These are phyloP conservation scores for Ensete ventricosum DNA, from an alignment of 176 grass and related monocot genomes.

Conservation along the genomic window DNA sequence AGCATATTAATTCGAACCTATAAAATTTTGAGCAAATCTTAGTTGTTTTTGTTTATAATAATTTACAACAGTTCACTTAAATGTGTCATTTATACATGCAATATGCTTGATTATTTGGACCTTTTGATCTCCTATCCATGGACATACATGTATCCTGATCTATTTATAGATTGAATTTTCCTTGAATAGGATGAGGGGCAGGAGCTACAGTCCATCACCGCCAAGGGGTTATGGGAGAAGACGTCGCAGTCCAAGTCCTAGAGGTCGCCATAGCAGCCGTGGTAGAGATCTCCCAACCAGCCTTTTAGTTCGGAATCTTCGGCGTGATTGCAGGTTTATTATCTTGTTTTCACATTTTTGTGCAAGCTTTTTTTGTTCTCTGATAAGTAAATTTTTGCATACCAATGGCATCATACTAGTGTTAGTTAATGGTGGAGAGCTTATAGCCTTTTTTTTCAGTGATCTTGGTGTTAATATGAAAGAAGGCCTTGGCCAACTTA, in stretches of 20 bases:
- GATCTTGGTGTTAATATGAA: too few relatives aligned
- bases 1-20: too few relatives aligned
- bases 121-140: background rate
- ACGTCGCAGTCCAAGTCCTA: conserved; percentile 62
- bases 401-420: too few relatives aligned
- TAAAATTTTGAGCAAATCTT: too few relatives aligned
- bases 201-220: conserved; percentile 59
- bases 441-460: too few relatives aligned
- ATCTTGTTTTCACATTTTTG: conserved; percentile 2
- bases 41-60: too few relatives aligned
- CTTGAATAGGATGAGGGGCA: conserved; percentile 38
- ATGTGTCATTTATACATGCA: too few relatives aligned
- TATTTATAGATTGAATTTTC: background rate
- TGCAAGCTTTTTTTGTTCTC: background rate
- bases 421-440: too few relatives aligned
- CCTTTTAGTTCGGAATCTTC: conserved; percentile 82
- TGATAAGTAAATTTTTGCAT: too few relatives aligned
- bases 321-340: conserved; percentile 53
- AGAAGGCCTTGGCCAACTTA: too few relatives aligned
- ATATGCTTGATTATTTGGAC: too few relatives aligned
- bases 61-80: too few relatives aligned
- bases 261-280: conserved; percentile 38
- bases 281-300: conserved; percentile 66
- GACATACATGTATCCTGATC: background rate
- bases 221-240: conserved; percentile 61